A percentile compares a stretch with the other conserved stretches of the same genome.
phyloP scores from a whole-genome alignment of 371 early-diverging fungal genomes.

The Lichtheimia ramosa region DNA sequence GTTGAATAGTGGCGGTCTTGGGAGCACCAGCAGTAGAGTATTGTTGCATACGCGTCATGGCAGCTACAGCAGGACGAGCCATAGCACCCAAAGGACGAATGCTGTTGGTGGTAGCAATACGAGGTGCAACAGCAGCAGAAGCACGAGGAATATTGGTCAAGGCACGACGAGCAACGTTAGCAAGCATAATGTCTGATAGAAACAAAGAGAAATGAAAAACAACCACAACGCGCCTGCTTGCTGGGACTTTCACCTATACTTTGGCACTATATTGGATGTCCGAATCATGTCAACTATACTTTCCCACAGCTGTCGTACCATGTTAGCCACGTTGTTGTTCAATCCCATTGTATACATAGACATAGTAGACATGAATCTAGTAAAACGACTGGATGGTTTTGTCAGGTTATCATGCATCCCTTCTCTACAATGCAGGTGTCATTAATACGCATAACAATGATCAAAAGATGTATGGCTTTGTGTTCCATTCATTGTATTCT shows the following conservation, averaged over 20 bases:
- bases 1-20: slow-evolving; percentile 20
- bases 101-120: not conserved
- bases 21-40: slow-evolving; percentile 11
- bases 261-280: not conserved
- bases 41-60: not conserved
- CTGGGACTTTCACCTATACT: not conserved
- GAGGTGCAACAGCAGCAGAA: slow-evolving; percentile 5
- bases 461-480: not conserved
- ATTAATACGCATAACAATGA: not conserved
- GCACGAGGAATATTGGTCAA: not conserved
- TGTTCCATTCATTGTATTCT: too few species aligned
- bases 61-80: slow-evolving; percentile 1
- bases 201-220: not conserved
- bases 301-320: not conserved
- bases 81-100: slow-evolving; percentile 4
- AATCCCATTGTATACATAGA: not conserved
- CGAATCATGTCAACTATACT: not conserved
- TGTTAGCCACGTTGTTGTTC: not conserved
- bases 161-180: not conserved
- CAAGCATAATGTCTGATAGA: not conserved
- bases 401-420: not conserved
- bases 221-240: not conserved
- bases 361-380: not conserved
- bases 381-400: not conserved
- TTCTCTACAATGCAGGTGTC: not conserved